Percentiles rank a stretch among this genome's conserved stretches.
Conservation (phyloP, 257 asterid species). For the Primulina huaijiensis region DNA sequence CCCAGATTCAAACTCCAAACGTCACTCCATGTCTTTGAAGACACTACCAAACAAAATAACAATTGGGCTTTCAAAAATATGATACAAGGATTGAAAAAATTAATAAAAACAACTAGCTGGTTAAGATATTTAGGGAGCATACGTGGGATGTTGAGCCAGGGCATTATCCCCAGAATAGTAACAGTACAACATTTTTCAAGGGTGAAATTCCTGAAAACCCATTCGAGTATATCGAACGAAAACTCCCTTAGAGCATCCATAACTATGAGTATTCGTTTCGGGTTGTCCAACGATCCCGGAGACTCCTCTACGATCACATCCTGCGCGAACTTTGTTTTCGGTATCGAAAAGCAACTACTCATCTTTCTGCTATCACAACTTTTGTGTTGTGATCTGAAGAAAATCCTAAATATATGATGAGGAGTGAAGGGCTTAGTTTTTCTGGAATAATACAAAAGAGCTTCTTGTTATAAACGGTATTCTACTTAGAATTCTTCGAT, state of each 20-base stretch:
- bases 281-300: conserved; percentile 27
- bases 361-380: neutral
- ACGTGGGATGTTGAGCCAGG: conserved; percentile 64
- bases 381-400: neutral
- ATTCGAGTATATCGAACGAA: conserved; percentile 48
- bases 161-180: conserved; percentile 52
- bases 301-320: conserved; percentile 26
- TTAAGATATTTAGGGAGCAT: neutral
- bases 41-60: conserved; percentile 32
- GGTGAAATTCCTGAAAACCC: conserved; percentile 57
- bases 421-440: neutral
- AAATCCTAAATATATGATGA: neutral
- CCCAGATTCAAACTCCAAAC: conserved; percentile 33
- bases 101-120: too few relatives aligned
- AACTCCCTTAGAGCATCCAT: conserved; percentile 60
- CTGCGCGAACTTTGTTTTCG: conserved; percentile 11
- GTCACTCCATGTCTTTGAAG: conserved; percentile 55
- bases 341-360: conserved; percentile 23
- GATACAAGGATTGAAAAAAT: too few relatives aligned
- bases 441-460: neutral
- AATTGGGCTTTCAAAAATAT: neutral
- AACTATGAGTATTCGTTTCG: conserved; percentile 48
- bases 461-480: neutral
- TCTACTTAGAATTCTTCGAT: neutral
- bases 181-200: conserved; percentile 37